Conservation (phyloP, 345 rosid genomes). For the Heritiera littoralis region DNA sequence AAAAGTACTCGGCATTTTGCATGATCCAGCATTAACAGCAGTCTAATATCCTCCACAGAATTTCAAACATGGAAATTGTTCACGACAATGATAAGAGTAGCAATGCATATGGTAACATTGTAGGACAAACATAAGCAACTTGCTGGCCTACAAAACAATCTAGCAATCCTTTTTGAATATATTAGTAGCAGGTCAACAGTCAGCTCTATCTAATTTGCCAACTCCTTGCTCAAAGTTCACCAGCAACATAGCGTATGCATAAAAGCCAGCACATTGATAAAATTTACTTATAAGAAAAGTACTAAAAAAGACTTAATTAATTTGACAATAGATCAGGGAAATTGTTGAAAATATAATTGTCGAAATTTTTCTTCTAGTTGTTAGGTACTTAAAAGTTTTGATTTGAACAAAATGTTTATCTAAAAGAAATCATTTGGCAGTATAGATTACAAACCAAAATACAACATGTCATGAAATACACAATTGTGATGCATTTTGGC, state of each 20-base stretch:
- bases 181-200: neutral
- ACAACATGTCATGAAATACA: neutral
- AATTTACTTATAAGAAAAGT: neutral
- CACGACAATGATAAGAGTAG: neutral
- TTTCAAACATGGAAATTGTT: neutral
- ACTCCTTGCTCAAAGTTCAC: constrained; percentile 7
- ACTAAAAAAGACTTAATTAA: neutral
- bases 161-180: neutral
- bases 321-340: neutral
- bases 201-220: neutral
- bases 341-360: neutral
- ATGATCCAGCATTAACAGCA: neutral
- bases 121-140: neutral
- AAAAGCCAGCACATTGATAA: neutral
- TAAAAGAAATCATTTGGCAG: neutral
- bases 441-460: neutral
- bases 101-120: neutral
- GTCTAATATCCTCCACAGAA: neutral
- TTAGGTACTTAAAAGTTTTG: neutral
- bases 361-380: neutral
- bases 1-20: neutral
- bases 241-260: neutral
- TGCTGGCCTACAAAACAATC: neutral
- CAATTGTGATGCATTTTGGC: neutral
- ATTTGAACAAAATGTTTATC: neutral